Percentiles rank a stretch among this genome's conserved stretches.
Conservation (phyloP, 2,329 filamentous ascomycete genomes). For the Dactylellina cionopaga region DNA sequence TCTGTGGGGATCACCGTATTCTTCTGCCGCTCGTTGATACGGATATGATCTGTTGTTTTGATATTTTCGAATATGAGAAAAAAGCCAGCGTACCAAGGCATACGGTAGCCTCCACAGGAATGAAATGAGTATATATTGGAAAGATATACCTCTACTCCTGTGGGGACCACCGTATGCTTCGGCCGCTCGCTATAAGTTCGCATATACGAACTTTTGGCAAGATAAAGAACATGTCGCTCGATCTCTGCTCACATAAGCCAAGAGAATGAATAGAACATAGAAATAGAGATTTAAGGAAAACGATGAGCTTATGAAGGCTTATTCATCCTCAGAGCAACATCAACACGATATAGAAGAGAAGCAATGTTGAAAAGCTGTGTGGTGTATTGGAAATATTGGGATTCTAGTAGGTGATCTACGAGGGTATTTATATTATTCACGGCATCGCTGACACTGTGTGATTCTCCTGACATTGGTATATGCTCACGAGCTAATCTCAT, state of each 20-base stretch:
- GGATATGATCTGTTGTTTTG: background rate
- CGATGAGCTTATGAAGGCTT: background rate
- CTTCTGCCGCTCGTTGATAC: constrained; percentile 50
- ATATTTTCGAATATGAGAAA: background rate
- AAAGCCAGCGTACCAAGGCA: constrained; percentile 37
- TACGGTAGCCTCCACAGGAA: constrained; percentile 47
- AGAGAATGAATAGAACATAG: no score
- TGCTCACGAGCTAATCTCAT: no score
- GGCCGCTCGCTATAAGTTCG: constrained; percentile 9
- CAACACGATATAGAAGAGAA: background rate
- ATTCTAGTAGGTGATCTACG: background rate
- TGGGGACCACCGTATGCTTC: constrained; percentile 53
- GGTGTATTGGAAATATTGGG: constrained; percentile 5
- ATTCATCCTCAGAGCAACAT: background rate
- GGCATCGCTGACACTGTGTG: background rate
- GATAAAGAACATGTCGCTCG: no score
- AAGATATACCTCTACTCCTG: constrained; percentile 54
- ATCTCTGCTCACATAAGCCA: no score
- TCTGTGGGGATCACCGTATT: constrained; percentile 53
- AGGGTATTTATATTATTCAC: constrained; percentile 34
- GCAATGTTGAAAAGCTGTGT: no score
- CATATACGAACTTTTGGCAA: no score
- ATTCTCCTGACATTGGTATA: no score
- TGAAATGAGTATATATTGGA: constrained; percentile 51
- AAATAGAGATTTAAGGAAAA: background rate